These are phyloP conservation scores for Malus fusca DNA, from an alignment of 306 rosid genomes.

Conservation along the genomic window DNA sequence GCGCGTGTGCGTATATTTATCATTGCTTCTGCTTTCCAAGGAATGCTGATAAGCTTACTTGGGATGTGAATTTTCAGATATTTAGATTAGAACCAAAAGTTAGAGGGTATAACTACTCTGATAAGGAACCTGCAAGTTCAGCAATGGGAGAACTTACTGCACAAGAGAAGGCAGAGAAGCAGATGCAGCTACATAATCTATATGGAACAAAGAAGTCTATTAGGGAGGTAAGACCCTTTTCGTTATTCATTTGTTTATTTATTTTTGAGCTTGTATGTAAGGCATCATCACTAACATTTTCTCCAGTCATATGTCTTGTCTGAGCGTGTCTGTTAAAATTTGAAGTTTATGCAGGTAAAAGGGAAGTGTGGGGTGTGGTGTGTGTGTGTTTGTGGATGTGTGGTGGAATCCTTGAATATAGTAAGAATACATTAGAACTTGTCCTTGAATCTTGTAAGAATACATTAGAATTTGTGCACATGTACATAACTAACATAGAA, in stretches of 20 bases:
- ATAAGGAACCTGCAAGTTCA: conserved; percentile 27
- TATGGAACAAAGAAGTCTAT: conserved; percentile 56
- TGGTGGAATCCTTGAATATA: not conserved
- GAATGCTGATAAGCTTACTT: not conserved
- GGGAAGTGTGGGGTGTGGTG: not conserved
- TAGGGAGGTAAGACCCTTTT: conserved; percentile 32
- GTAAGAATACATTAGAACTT: not conserved
- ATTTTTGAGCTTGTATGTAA: not conserved
- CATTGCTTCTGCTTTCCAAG: not conserved
- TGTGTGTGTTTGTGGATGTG: not conserved
- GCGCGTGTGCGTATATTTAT: not conserved
- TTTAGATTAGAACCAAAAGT: conserved; percentile 79
- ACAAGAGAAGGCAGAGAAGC: conserved; percentile 18
- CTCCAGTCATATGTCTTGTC: not conserved
- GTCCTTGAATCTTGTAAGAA: not conserved
- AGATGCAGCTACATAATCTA: conserved; percentile 22
- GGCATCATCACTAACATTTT: not conserved
- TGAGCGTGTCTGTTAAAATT: not conserved
- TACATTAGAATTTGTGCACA: not conserved
- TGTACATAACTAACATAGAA: no score
- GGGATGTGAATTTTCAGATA: conserved; percentile 35
- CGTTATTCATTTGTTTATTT: not conserved
- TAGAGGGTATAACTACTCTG: conserved; percentile 29
- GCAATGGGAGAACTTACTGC: conserved; percentile 34
- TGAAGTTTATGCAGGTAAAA: not conserved